Conservation (phyloP, 2,329 filamentous ascomycete genomes). For the Colletotrichum sp. region DNA sequence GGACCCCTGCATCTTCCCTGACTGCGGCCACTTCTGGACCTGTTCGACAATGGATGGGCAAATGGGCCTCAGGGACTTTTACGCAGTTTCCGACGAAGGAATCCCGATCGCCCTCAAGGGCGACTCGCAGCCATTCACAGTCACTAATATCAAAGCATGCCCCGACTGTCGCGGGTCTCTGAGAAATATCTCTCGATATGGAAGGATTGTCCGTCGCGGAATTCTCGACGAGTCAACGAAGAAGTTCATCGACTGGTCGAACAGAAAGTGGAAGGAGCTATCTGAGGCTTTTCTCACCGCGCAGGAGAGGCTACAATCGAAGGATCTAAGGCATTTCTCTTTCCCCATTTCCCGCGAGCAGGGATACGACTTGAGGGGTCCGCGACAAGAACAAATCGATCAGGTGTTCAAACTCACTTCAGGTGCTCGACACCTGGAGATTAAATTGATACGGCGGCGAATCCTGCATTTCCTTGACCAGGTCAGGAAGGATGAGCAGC, state of each 20-base stretch:
- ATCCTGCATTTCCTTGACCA: conserved; percentile 26
- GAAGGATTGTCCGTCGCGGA: conserved; percentile 63
- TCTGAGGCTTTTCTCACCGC: conserved; percentile 32
- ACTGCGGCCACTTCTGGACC: conserved; percentile 69
- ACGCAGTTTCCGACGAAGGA: conserved; percentile 43
- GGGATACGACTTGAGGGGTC: not conserved
- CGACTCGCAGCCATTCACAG: conserved; percentile 51
- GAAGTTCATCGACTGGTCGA: conserved; percentile 64
- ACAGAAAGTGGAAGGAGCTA: conserved; percentile 37
- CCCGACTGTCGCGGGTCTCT: conserved; percentile 65
- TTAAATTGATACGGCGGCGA: conserved; percentile 1
- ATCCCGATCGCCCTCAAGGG: conserved; percentile 36
- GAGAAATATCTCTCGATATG: conserved; percentile 63
- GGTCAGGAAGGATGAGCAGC: conserved; percentile 51
- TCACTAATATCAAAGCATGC: conserved; percentile 56
- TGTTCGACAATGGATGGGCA: conserved; percentile 64
- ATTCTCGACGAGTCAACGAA: conserved; percentile 68
- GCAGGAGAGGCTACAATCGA: conserved; percentile 4
- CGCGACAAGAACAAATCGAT: not conserved
- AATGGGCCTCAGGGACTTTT: conserved; percentile 59
- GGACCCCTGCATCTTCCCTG: conserved; percentile 65
- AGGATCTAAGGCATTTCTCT: no score
- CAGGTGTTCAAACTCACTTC: not conserved
- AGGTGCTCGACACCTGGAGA: not conserved
- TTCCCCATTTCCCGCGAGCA: not conserved